Base-by-base conservation (phyloP, 768 basidiomycete species). In the Termitomyces eurrhizus region DNA sequence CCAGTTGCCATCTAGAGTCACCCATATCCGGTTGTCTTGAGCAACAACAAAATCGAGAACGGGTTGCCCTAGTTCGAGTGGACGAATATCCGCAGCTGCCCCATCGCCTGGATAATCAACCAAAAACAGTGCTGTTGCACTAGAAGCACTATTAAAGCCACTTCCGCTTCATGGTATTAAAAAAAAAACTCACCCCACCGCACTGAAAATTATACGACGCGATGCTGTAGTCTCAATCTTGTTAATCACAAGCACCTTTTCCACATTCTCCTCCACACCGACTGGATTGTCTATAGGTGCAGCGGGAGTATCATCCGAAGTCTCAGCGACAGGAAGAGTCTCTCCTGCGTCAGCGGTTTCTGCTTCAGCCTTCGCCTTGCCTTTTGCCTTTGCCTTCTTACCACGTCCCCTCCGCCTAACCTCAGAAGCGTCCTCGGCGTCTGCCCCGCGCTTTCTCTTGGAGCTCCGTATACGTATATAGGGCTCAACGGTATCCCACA, bases 111-210 rank as follows among this genome's bases (percentile, higher is more conserved):
- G 62, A 69, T 71, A 72, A 65, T 73, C 60, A 64, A 69, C 72
- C 52, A 72, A 77, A 70, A 92, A 93, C 11, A 93, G 66, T 0
- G 90, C 89, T 1, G 87, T 85, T 3, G 84, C 82, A 21, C 92
- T 93, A 57, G 52, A 44, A 29, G 51, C 24, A 39, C 24, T 2
- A 26, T 46, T 13, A 11, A 42, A 37, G 45, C 48, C 39, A 42
- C 11, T 39, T n/a, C 7, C 49, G 35, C 41, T n/a, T 48, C 36
- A 24, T 9, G 16, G 21, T 21, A 35, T 21, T 3, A 13, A 21
- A 11, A n/a, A 9, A 46, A 14, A 8, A 37, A 36, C 86, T 50
- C 66, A 93, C 92, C 92, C 92, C 56, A 90, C 78, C 6, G 79
- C 89, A 60, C 78, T 87, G 69, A 93, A 93, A 6, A 92, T 61